Base-by-base conservation (phyloP, 345 rosid species). In the Gossypium ekmanianum region DNA sequence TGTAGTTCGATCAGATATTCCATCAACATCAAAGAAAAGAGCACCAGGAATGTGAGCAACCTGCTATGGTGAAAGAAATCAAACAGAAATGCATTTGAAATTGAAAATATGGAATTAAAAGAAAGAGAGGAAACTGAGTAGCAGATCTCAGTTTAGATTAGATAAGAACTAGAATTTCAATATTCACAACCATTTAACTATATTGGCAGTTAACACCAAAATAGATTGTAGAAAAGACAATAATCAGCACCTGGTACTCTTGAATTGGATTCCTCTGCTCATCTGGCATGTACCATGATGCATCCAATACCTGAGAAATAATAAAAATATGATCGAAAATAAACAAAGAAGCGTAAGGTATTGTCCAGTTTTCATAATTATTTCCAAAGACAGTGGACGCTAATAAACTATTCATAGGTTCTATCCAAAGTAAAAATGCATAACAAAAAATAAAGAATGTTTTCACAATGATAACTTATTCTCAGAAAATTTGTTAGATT, bases 211-310 rank as follows among this genome's bases (percentile, higher is more conserved):
- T 10, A 18, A 29, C 52, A 34, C 43, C 45, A 51, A 75, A 57
- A 63, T n/a, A 70, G 69, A 76, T 70, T 11, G 48, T 17, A 70
- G 59, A 27, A 70, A 70, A 70, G 26, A 29, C 3, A 1, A 66
- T 72, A 59, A 76, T 71, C 39, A 74, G 63, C 73, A 96, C 98
- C 98, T 93, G 97, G 85, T 93, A 96, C 78, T 96, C 99, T 82
- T 93, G 97, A 82, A 92, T 87, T 3, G 99, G 97, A 83, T 93
- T 96, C 84, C 97, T 88, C 78, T 93, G 92, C 84, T 96, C 98
- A 77, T 89, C 93, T 24, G 98, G 99, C 98, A 96, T 92, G 85
- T 93, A 93, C 99, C 98, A 96, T 3, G 99, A 93, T 52, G 98
- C 94, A 84, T 96, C 99, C 84, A 96, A 70, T 68, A 93, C 90